These are phyloP conservation scores for Pythium dissotocum DNA, from an alignment of 352 stramenopile genomes.

Conservation along the genomic window DNA sequence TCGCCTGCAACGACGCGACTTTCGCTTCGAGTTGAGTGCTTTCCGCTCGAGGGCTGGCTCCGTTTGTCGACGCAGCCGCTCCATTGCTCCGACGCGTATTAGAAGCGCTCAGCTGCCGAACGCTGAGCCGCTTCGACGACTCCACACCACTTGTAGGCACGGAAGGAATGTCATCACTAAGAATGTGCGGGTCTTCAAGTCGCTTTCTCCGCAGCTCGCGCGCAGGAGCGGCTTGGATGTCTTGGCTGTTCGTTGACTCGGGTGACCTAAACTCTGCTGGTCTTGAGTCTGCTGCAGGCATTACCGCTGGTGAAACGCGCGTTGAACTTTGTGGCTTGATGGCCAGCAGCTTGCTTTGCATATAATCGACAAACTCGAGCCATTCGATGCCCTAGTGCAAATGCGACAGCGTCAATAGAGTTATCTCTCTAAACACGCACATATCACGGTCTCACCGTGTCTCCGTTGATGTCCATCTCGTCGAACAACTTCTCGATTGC, in stretches of 20 bases:
- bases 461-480: slow-evolving; percentile 48
- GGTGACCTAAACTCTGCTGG: not conserved
- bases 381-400: slow-evolving; percentile 39
- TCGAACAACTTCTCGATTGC: slow-evolving; percentile 46
- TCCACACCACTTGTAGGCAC: not conserved
- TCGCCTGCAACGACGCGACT: slow-evolving; percentile 7
- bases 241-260: not conserved
- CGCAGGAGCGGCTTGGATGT: not conserved
- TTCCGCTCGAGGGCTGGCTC: not conserved
- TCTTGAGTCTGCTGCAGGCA: not conserved
- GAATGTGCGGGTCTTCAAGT: slow-evolving; percentile 16
- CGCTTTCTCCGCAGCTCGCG: slow-evolving; percentile 22
- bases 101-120: slow-evolving; percentile 7
- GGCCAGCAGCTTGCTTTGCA: slow-evolving; percentile 29
- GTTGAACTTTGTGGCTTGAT: not conserved
- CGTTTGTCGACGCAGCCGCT: not conserved
- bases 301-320: not conserved
- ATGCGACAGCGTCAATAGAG: no score
- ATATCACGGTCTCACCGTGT: slow-evolving; percentile 33
- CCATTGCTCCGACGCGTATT: not conserved
- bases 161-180: not conserved
- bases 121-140: slow-evolving; percentile 6
- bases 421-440: no score
- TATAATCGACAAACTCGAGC: slow-evolving; percentile 58
- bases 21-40: slow-evolving; percentile 5